Percentiles rank a stretch among this genome's conserved stretches.
These are phyloP conservation scores for Talaromyces sp. DNA, from an alignment of 2,329 filamentous ascomycete species.

Conservation along the genomic window DNA sequence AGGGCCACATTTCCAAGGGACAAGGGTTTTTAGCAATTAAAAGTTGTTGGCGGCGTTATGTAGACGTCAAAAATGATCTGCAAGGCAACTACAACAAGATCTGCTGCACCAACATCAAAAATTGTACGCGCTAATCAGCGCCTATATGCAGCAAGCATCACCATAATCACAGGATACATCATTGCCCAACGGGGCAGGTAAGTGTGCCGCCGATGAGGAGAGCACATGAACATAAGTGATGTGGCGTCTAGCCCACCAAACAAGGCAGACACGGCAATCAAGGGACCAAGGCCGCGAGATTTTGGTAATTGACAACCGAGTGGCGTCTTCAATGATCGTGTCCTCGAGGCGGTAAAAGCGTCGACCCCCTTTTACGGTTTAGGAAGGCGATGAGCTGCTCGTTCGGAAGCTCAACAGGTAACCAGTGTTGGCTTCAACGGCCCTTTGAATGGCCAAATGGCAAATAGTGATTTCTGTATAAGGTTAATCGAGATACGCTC, in stretches of 20 bases:
- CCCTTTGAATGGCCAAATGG: background rate
- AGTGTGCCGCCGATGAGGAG: slow-evolving; percentile 2
- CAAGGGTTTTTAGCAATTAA: slow-evolving; percentile 3
- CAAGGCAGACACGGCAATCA: slow-evolving; percentile 8
- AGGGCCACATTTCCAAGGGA: slow-evolving; percentile 4
- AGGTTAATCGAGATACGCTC: background rate
- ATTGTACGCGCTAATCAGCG: slow-evolving; percentile 12
- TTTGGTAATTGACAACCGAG: background rate
- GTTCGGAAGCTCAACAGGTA: background rate
- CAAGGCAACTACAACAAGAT: slow-evolving; percentile 8
- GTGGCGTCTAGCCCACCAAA: slow-evolving; percentile 7
- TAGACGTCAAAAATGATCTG: slow-evolving; percentile 9
- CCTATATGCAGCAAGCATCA: slow-evolving; percentile 10
- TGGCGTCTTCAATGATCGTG: background rate
- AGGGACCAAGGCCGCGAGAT: background rate
- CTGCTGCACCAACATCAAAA: slow-evolving; percentile 7
- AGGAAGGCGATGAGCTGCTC: background rate
- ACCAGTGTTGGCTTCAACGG: background rate
- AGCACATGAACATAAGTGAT: slow-evolving; percentile 8
- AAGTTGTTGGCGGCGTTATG: slow-evolving; percentile 6
- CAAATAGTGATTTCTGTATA: background rate
- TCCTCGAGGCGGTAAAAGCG: background rate
- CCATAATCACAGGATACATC: slow-evolving; percentile 4
- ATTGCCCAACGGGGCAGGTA: slow-evolving; percentile 4
- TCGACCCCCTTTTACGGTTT: background rate